Percentiles rank a stretch among this genome's conserved stretches.
These are phyloP conservation scores for Porcisia deanei DNA, from an alignment of 208 protist genomes.

Conservation along the genomic window DNA sequence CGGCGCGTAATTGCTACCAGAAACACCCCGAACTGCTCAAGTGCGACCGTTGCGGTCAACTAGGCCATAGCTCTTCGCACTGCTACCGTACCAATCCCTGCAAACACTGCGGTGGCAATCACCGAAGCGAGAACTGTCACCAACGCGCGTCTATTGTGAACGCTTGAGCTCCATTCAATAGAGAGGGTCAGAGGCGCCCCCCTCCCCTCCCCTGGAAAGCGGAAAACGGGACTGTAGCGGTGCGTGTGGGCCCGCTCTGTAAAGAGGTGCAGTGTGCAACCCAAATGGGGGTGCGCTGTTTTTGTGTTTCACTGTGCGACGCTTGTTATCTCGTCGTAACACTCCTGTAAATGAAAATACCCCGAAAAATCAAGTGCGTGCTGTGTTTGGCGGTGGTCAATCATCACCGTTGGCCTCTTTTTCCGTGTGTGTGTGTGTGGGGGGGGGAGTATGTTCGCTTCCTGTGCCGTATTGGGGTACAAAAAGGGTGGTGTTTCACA, in stretches of 20 bases:
- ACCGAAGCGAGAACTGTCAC: constrained; percentile 86
- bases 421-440: too few species aligned
- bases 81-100: constrained; percentile 90
- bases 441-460: too few species aligned
- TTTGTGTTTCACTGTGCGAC: neutral
- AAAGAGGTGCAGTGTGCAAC: too few species aligned
- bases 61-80: constrained; percentile 71
- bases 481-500: too few species aligned
- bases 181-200: neutral
- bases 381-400: too few species aligned
- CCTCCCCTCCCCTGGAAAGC: neutral
- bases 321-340: too few species aligned
- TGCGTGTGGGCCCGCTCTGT: neutral
- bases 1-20: constrained; percentile 66
- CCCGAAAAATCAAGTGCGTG: too few species aligned
- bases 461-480: too few species aligned
- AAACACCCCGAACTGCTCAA: constrained; percentile 86
- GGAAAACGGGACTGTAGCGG: neutral
- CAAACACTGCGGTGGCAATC: constrained; percentile 84
- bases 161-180: neutral
- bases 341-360: too few species aligned
- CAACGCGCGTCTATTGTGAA: constrained; percentile 13
- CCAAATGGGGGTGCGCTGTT: too few species aligned
- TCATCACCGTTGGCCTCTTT: too few species aligned
- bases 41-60: constrained; percentile 81